These are phyloP conservation scores for Yarrowia sp. DNA, from an alignment of 805 yeast genomes.

Conservation along the genomic window DNA sequence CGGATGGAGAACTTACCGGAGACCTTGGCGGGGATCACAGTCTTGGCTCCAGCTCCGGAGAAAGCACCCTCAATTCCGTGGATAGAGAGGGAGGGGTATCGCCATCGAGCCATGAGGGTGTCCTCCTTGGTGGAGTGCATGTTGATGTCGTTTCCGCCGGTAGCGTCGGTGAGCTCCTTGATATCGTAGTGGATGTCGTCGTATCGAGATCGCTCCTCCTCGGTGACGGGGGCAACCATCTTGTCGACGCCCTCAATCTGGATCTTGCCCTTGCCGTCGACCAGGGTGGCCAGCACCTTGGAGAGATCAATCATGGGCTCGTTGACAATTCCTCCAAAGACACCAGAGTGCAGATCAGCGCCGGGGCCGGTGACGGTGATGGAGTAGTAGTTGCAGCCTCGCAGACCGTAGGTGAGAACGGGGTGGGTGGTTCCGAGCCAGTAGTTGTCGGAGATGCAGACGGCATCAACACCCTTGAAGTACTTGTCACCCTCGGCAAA, in stretches of 20 bases:
- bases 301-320: slow-evolving; percentile 96
- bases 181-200: slow-evolving; percentile 83
- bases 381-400: slow-evolving; percentile 95
- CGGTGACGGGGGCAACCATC: slow-evolving; percentile 92
- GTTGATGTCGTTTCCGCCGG: slow-evolving; percentile 83
- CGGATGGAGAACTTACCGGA: slow-evolving; percentile 93
- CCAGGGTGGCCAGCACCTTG: slow-evolving; percentile 72
- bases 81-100: slow-evolving; percentile 91
- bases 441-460: slow-evolving; percentile 94
- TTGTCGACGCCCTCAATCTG: slow-evolving; percentile 84
- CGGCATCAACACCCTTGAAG: slow-evolving; percentile 88
- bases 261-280: slow-evolving; percentile 78
- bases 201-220: slow-evolving; percentile 72
- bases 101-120: slow-evolving; percentile 92
- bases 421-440: slow-evolving; percentile 99
- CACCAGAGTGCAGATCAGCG: slow-evolving; percentile 96
- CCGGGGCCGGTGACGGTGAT: slow-evolving; percentile 82
- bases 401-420: slow-evolving; percentile 92
- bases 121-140: slow-evolving; percentile 77
- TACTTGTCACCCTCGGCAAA: slow-evolving; percentile 72
- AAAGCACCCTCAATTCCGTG: slow-evolving; percentile 99
- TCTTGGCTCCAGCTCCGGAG: slow-evolving; percentile 91
- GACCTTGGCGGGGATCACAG: slow-evolving; percentile 95
- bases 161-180: slow-evolving; percentile 79
- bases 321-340: slow-evolving; percentile 94